Base-by-base conservation (phyloP, 495 filamentous ascomycete species). In the Aspergillus carlsbadensis region DNA sequence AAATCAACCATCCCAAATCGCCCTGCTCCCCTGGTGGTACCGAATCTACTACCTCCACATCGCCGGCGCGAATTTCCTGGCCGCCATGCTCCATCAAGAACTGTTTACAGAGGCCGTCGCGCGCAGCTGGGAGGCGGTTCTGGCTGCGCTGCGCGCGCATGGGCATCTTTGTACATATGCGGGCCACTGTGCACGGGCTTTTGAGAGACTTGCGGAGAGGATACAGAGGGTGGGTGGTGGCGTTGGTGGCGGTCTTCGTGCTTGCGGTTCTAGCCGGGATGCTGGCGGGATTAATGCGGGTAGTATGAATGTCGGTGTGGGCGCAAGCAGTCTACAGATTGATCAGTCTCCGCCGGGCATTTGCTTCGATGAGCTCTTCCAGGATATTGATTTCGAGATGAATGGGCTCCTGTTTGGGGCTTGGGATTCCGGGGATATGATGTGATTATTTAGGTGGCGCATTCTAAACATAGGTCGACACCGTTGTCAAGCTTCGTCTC, bases 11-110 rank as follows among this genome's bases (percentile, higher is more conserved):
- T 8, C 4, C 52, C 58, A 11, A 14, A 51, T 42, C 21, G 59
- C 24, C 33, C 58, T 31, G 63, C 34, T 66, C 8, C 58, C 64
- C 20, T 66, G 64, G 64, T 66, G 64, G 58, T 59, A 49, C 31
- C 58, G 64, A 37, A 57, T 66, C 6, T 66, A 63, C 53, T 66
- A 63, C 33, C 56, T 66, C 11, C 64, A 66, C 48, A 66, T 66
- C 34, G 64, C 64, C 14, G 64, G 60, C 0, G 48, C 41, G 7
- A 59, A 57, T 18, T 62, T 66, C 31, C 52, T 66, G 18, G 64
- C 60, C 31, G 60, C 64, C 29, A 66, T 66, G 64, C 52, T 63
- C 18, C 13, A 55, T 59, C 15, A 44, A 6, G 64, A 66, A 11
- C 49, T 63, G 5, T 66, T 66, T 15, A 61, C 60, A 11, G 55